Conservation (phyloP, 768 basidiomycete genomes). For the Psilocybe cyanescens region DNA sequence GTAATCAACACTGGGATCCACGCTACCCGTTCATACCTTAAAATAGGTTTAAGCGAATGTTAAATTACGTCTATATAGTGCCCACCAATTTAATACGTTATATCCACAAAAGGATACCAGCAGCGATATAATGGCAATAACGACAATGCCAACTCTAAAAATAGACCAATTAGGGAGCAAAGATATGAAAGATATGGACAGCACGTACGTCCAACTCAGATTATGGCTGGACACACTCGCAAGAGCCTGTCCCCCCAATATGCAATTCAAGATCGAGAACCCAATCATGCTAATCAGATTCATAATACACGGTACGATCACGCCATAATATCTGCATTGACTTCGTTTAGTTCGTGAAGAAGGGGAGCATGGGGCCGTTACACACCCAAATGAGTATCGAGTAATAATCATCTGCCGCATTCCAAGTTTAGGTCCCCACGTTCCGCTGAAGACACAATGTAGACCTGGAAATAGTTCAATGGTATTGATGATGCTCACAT, state of each 20-base stretch:
- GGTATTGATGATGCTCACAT: conserved; percentile 40
- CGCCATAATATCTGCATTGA: conserved; percentile 47
- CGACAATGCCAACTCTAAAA: conserved; percentile 77
- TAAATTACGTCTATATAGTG: neutral
- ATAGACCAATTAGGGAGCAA: neutral
- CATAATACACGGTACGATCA: conserved; percentile 60
- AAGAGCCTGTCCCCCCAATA: conserved; percentile 66
- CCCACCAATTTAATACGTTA: conserved; percentile 48
- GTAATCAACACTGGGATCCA: conserved; percentile 83
- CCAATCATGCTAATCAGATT: conserved; percentile 69
- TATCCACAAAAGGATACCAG: conserved; percentile 66
- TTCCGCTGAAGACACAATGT: conserved; percentile 29
- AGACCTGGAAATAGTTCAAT: neutral
- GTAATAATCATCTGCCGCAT: conserved; percentile 87
- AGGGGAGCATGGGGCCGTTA: neutral
- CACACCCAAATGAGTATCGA: conserved; percentile 41
- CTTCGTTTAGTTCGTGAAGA: neutral
- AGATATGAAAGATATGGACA: neutral
- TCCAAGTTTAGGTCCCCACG: conserved; percentile 85
- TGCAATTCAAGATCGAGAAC: conserved; percentile 73
- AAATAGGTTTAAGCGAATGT: neutral
- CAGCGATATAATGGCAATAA: conserved; percentile 72
- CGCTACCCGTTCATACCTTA: conserved; percentile 68
- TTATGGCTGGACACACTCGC: conserved; percentile 43
- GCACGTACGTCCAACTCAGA: conserved; percentile 46